Evolutionary conservation across 2,329 filamentous ascomycete genomes (phyloP).

Genomic region (Xylariaceae sp.): DNA sequence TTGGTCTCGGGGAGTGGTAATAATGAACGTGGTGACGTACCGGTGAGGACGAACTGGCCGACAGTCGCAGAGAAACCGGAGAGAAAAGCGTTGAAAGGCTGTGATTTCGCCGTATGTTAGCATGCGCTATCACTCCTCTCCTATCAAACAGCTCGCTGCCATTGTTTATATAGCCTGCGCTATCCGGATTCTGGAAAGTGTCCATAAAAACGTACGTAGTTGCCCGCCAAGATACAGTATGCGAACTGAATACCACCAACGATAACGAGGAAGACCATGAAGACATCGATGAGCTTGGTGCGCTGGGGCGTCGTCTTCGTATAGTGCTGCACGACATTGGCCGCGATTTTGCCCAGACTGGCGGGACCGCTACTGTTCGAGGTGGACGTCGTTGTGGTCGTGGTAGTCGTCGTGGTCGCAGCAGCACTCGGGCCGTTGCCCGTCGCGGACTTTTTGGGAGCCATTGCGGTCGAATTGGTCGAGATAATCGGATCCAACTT

Average conservation of each 20-base stretch:
- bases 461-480: constrained; percentile 36
- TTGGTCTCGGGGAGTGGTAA: not conserved
- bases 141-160: not conserved
- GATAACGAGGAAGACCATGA: constrained; percentile 79
- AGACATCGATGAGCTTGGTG: constrained; percentile 85
- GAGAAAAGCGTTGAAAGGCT: constrained; percentile 99
- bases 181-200: not conserved
- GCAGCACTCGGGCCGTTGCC: constrained; percentile 20
- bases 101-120: constrained; percentile 14
- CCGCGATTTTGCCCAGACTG: constrained; percentile 54
- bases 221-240: constrained; percentile 87
- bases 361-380: constrained; percentile 19
- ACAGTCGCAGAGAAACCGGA: constrained; percentile 92
- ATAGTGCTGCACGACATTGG: constrained; percentile 74
- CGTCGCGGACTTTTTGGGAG: constrained; percentile 45
- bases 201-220: constrained; percentile 66
- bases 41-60: constrained; percentile 94
- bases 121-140: constrained; percentile 4
- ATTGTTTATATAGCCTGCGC: not conserved
- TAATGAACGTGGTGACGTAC: constrained; percentile 42
- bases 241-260: constrained; percentile 88
- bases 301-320: constrained; percentile 76
- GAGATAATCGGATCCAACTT: constrained; percentile 3
- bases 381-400: constrained; percentile 20
- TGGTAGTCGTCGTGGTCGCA: not conserved